Evolutionary conservation across 1,284 basidiomycete species (phyloP), one percentile per base, ranked within the genome.

Genomic region (Apiotrichum mycotoxinovorans): DNA sequence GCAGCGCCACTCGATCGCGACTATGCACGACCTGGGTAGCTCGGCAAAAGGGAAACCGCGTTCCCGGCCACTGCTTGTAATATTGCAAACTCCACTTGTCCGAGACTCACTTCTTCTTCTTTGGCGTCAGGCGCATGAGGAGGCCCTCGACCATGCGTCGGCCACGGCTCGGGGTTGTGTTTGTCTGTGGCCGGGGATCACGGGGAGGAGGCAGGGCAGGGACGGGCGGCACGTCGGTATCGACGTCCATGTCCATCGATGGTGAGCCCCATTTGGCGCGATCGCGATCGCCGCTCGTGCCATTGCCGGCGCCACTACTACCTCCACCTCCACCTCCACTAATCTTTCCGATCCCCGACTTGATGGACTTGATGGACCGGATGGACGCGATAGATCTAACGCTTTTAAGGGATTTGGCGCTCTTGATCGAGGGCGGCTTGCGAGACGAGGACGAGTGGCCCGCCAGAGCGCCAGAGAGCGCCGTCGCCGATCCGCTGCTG

Each of bases 81-180:
- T 30, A 12, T 5, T 30, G 7, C 30, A 12, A 30, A 30, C 30
- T 30, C 30, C 7, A 30, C 30, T 30, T 30, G 12, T n/a, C 14
- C n/a, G n/a, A 12, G 12, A 55, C 53, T 49, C 47, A 55, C 53
- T 47, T 38, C 3, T 40, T 44, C 41, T 49, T 41, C 14, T 33
- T 30, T 8, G 53, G 53, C 11, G 46, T 55, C 18, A 55, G 41
- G 41, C 53, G 53, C 18, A 50, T 55, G 38, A 55, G 41, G 30
- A 55, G 23, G 5, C 53, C 53, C 8, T 37, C 46, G 25, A 55
- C 47, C 34, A 55, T 55, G n/a, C 49, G 49, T n/a, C 49, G 38
- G 18, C 49, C 38, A 20, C 49, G 49, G 22, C 35, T 23, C 1
- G 37, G 49, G 4, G 48, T 27, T 4, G 35, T 42, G 33, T 3